Evolutionary conservation across 192 early-diverging fungal genomes (phyloP), one percentile per base, ranked within the genome.

Genomic region (Dimargaris verticillata): DNA sequence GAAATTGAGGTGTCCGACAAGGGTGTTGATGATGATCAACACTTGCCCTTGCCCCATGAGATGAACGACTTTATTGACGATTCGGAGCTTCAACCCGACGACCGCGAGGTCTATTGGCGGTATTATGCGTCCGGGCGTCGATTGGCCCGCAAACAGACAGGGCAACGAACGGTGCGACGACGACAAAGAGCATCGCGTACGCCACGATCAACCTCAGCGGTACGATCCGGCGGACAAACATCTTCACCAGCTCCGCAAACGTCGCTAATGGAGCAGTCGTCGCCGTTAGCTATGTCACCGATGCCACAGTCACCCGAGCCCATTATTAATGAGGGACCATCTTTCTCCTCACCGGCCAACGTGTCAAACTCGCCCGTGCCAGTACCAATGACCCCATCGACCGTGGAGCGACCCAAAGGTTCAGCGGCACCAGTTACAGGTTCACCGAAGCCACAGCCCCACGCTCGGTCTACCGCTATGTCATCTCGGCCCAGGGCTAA

Each of bases 1-100:
- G 44, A 9, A 45, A 45, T 17, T 17, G 25, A 53, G 26, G n/a
- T 28, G 2, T 17, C n/a, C 28, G 52, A 53, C 52, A 3, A 53
- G 18, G 52, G 52, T 26, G 3, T 26, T 53, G 5, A 53, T 20
- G n/a, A 9, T 7, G 44, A 45, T 15, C 10, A 45, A 45, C 10
- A 15, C 10, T 7, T 7, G 44, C 10, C 44, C n/a, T n/a, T n/a
- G n/a, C n/a, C n/a, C n/a, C n/a, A n/a, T n/a, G 64, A 66, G 9
- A 66, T 71, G 66, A 63, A 48, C 24, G 73, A 77, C 20, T 78
- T 77, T 68, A 72, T 75, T 48, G 64, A 69, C 42, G 71, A 76
- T 33, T 64, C 64, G 0, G 67, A 67, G 18, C 60, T 62, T 62
- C 44, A 50, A 38, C 18, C 24, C 26, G 62, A 68, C 12, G 50